Base-by-base conservation (phyloP, 1,139 yeast species). In the Kurtzmaniella quercitrusa region DNA sequence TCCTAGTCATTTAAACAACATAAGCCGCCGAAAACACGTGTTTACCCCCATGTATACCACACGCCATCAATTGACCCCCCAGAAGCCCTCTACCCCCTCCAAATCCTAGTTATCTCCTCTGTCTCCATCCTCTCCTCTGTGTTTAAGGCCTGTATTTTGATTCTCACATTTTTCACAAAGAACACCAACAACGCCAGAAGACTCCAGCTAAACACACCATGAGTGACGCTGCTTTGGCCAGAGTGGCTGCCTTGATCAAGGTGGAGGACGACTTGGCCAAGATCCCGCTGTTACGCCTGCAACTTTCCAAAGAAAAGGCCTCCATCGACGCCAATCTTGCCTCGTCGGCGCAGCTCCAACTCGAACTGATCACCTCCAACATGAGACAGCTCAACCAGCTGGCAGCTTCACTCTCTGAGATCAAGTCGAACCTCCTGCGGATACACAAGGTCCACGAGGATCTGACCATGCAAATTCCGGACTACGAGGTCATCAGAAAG, bases 251-350 rank as follows among this genome's bases (percentile, higher is more conserved):
- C 34, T 58, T 77, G 42, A 62, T 79, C 44, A 68, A 70, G 51
- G 64, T 67, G 11, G 81, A 76, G 50, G 82, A 77, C 52, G 87
- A 84, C 52, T 68, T 85, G 46, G 78, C 72, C 42, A 82, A 81
- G 54, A 73, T 82, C 11, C 62, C 71, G 9, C 61, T 69, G 1
- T 65, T 83, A 36, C 76, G 79, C 48, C 82, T 77, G 50, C 87
- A 82, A 53, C 72, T 88, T 45, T 55, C 65, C 38, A 78, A 86
- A 49, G 94, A 88, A 56, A 85, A 85, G 58, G 74, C 85, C 0
- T 75, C 85, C 1, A 66, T 86, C n/a, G 95, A 88, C 52, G 70
- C 79, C 45, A 86, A 85, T 57, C 69, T 88, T 46, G 79, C 78
- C 52, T 69, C 82, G 36, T 82, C 82, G 37, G 81, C 87, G 2